Conservation (phyloP, 768 basidiomycete genomes). For the Rhodotorula babjevae region DNA sequence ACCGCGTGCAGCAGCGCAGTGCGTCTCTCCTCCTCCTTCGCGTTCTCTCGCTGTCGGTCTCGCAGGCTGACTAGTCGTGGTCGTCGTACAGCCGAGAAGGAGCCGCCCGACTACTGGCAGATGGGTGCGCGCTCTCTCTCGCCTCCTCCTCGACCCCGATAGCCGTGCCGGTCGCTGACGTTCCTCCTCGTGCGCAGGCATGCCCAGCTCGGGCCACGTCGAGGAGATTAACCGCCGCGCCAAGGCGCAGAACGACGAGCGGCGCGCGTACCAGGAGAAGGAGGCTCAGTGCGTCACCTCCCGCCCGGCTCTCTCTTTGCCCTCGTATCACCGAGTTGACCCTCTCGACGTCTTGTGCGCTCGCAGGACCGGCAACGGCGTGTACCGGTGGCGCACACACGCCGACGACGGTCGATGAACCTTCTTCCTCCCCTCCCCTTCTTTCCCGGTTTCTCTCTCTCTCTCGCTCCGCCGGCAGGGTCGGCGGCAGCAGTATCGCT, state of each 20-base stretch:
- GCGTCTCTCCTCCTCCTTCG: background rate
- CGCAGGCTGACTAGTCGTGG: slow-evolving; percentile 43
- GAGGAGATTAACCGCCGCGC: background rate
- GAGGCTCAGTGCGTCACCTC: background rate
- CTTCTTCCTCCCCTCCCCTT: background rate
- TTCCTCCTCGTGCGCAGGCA: background rate
- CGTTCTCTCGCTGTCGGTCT: slow-evolving; percentile 50
- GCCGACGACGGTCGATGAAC: too few relatives aligned
- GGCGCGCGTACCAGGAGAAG: slow-evolving; percentile 3
- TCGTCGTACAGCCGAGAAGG: slow-evolving; percentile 64
- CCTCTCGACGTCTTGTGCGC: too few relatives aligned
- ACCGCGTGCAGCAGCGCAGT: slow-evolving; percentile 1
- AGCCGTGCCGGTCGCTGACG: background rate
- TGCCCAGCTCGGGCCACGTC: background rate
- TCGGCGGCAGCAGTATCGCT: too few relatives aligned
- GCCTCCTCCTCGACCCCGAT: too few relatives aligned
- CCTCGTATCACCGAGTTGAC: background rate
- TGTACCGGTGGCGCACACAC: background rate
- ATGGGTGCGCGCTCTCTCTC: slow-evolving; percentile 3
- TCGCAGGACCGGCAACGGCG: background rate
- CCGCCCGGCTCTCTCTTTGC: too few relatives aligned
- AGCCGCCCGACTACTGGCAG: slow-evolving; percentile 75
- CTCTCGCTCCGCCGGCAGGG: too few relatives aligned
- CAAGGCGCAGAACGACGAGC: background rate
- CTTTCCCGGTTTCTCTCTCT: too few relatives aligned